Evolutionary conservation across 179 eudicot genomes (phyloP), one percentile per base, ranked within the genome.

Genomic region (Kewa caespitosa): DNA sequence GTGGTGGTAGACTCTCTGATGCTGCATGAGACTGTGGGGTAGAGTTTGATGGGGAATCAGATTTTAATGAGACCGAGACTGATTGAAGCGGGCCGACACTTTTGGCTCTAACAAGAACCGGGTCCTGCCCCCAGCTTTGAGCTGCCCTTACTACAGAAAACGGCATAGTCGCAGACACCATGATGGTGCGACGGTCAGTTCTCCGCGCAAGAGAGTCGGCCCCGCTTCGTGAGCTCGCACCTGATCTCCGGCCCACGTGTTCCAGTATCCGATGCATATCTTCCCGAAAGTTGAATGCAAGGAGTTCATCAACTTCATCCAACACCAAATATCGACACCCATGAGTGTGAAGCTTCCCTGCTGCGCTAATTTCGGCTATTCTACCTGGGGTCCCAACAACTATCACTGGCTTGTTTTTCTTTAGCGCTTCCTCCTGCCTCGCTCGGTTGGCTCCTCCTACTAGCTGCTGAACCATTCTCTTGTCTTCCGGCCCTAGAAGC

Each of bases 331-430:
- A 94, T 4, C 85, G 88, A 76, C 96, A 94, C 36, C 85, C 79
- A 67, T 94, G 97, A 1, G 97, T 94, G 66, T 87, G 93, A 70
- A 94, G 95, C 78, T 90, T 94, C 33, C 98, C 98, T 10, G 93
- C 67, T 2, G 93, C 85, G 71, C 98, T 94, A 36, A 94, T 88
- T 82, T 94, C 98, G 8, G 97, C 97, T 66, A 94, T 87, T 37
- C 96, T 85, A 30, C 98, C 97, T 2, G 98, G 98, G 18, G 98
- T 94, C 67, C 98, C 98, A 38, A 94, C 97, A 52, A 94, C 92
- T 28, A 94, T 92, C 65, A 72, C 75, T 2, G 98, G 97, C 83
- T 94, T 94, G 81, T 94, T 94, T 81, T 94, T 94, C 81, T 79
- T 90, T 37, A 94, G 91, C 2, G 96, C 97, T 78, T 92, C 97